Evolutionary conservation across 2,329 filamentous ascomycete genomes (phyloP).

Genomic region (Aspergillus thermomutatus): DNA sequence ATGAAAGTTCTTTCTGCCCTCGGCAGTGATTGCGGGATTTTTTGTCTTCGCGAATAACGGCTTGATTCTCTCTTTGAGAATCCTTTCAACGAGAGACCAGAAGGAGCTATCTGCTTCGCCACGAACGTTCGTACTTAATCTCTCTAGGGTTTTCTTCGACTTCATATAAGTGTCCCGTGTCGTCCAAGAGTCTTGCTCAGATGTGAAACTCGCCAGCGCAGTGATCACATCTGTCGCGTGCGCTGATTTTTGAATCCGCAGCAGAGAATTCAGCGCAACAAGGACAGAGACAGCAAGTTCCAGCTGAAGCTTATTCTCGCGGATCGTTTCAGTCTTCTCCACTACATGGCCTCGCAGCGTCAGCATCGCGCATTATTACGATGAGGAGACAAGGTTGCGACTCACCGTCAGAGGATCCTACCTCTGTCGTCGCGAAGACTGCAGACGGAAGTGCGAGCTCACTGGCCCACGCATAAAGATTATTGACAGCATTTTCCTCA

Average conservation of each 20-base stretch:
- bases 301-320: slow-evolving; percentile 23
- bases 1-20: slow-evolving; percentile 44
- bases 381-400: background rate
- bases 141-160: slow-evolving; percentile 17
- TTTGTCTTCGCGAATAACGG: slow-evolving; percentile 42
- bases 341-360: background rate
- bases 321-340: slow-evolving; percentile 21
- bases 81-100: slow-evolving; percentile 15
- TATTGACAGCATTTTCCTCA: slow-evolving; percentile 23
- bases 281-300: slow-evolving; percentile 31
- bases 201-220: slow-evolving; percentile 32
- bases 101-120: slow-evolving; percentile 8
- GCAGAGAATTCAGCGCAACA: slow-evolving; percentile 12
- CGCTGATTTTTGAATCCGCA: slow-evolving; percentile 18
- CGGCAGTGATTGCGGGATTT: slow-evolving; percentile 41
- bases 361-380: background rate
- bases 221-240: slow-evolving; percentile 26
- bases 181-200: slow-evolving; percentile 34
- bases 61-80: slow-evolving; percentile 30
- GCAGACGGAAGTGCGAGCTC: slow-evolving; percentile 28
- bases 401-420: slow-evolving; percentile 20
- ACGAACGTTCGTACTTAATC: slow-evolving; percentile 4
- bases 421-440: slow-evolving; percentile 28
- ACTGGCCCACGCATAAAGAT: slow-evolving; percentile 33
- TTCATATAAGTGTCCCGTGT: slow-evolving; percentile 19